These are phyloP conservation scores for Plectosphaerella cucumerina DNA, from an alignment of 2,329 filamentous ascomycete species.

Conservation along the genomic window DNA sequence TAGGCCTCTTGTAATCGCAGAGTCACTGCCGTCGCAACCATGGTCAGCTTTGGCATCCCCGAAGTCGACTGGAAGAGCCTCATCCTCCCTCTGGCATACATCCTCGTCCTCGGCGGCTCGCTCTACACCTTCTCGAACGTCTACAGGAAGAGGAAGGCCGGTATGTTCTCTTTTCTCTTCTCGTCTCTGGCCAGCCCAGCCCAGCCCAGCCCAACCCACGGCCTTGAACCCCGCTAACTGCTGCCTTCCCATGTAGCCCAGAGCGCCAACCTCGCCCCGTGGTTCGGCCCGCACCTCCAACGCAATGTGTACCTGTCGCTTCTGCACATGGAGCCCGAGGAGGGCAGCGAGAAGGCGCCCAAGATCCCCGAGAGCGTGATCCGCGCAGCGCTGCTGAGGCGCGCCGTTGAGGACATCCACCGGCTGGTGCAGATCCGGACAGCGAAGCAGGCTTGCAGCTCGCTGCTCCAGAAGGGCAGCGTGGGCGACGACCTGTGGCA, in stretches of 20 bases:
- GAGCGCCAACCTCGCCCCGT: slow-evolving; percentile 82
- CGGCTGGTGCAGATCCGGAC: slow-evolving; percentile 84
- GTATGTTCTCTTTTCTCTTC: slow-evolving; percentile 41
- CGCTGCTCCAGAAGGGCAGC: slow-evolving; percentile 81
- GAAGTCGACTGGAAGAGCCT: slow-evolving; percentile 73
- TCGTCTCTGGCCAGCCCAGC: background rate
- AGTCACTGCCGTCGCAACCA: slow-evolving; percentile 22
- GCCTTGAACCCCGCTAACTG: background rate
- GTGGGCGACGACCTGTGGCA: slow-evolving; percentile 97
- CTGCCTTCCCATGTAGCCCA: slow-evolving; percentile 47
- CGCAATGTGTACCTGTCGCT: slow-evolving; percentile 94
- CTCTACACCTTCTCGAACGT: slow-evolving; percentile 89
- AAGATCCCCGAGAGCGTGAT: slow-evolving; percentile 78
- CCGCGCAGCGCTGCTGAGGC: slow-evolving; percentile 80
- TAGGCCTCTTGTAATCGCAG: background rate
- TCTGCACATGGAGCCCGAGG: slow-evolving; percentile 67
- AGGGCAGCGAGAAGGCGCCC: slow-evolving; percentile 59
- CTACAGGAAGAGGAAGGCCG: slow-evolving; percentile 87
- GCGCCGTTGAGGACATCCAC: slow-evolving; percentile 89
- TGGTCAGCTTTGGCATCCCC: slow-evolving; percentile 44
- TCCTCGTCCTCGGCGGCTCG: slow-evolving; percentile 80
- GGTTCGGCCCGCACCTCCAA: slow-evolving; percentile 88
- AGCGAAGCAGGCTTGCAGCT: slow-evolving; percentile 82
- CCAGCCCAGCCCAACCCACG: background rate
- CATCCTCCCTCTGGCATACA: slow-evolving; percentile 81